Evolutionary conservation across 495 filamentous ascomycete species (phyloP).

Genomic region (Cryomyces antarcticus): DNA sequence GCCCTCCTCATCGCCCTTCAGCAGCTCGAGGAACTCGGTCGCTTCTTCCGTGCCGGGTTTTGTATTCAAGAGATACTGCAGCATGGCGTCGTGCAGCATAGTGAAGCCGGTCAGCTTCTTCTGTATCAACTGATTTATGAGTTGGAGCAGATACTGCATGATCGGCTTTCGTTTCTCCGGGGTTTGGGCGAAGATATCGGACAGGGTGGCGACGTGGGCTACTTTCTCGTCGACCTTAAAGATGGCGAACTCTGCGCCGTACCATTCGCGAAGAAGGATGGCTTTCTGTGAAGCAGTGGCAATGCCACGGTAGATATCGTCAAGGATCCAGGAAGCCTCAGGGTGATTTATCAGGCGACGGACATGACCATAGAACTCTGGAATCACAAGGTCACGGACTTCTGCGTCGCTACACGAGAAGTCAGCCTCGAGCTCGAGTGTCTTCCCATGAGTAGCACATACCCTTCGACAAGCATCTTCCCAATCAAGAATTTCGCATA

Average conservation of each 20-base stretch:
- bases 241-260: constrained; percentile 78
- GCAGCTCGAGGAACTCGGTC: constrained; percentile 69
- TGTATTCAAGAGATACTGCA: constrained; percentile 78
- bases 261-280: constrained; percentile 81
- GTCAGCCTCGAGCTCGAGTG: neutral
- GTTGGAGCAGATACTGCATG: constrained; percentile 61
- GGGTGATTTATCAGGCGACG: constrained; percentile 85
- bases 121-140: constrained; percentile 78
- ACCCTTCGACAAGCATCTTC: constrained; percentile 77
- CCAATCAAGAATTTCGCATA: constrained; percentile 95
- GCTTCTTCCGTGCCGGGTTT: constrained; percentile 56
- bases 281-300: constrained; percentile 70
- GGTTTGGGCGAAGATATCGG: constrained; percentile 45
- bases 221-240: constrained; percentile 38
- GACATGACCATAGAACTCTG: constrained; percentile 87
- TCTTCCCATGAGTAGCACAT: neutral
- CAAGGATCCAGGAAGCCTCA: constrained; percentile 89
- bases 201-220: constrained; percentile 36
- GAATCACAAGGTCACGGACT: constrained; percentile 67
- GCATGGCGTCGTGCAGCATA: constrained; percentile 92
- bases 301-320: constrained; percentile 79
- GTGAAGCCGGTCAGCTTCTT: constrained; percentile 93
- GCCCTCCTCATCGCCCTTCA: constrained; percentile 77
- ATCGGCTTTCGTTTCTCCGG: constrained; percentile 75
- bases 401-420: constrained; percentile 33